Evolutionary conservation across 257 asterid genomes (phyloP).

Genomic region (Fraxinus excelsior): DNA sequence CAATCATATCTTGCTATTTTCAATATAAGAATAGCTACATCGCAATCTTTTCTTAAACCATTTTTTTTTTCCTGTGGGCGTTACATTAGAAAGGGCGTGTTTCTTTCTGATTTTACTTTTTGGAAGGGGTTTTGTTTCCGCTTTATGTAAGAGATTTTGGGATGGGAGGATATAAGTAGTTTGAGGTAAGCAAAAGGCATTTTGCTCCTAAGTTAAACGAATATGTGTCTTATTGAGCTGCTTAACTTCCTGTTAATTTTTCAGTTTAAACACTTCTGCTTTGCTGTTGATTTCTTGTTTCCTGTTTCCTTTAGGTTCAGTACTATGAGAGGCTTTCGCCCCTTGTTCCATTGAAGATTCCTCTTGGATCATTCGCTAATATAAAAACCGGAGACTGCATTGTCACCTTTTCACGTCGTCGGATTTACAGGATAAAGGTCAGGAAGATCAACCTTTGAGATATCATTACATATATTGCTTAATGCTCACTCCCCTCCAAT

Average conservation of each 20-base stretch:
- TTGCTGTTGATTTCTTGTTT: conserved; percentile 1
- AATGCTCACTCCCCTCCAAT: background rate
- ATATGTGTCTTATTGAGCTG: background rate
- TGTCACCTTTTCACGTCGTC: conserved; percentile 84
- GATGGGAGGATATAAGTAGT: background rate
- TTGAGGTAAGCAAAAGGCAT: background rate
- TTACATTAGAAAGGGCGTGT: background rate
- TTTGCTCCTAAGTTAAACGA: background rate
- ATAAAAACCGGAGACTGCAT: conserved; percentile 84
- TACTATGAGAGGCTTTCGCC: conserved; percentile 96
- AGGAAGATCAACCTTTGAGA: conserved; percentile 19
- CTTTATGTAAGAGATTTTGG: background rate
- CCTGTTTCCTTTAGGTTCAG: conserved; percentile 58
- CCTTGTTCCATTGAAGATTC: conserved; percentile 70
- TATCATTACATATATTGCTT: background rate
- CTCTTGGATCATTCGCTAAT: conserved; percentile 75
- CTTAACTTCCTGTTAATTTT: background rate
- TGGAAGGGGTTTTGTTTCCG: background rate
- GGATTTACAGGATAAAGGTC: conserved; percentile 81
- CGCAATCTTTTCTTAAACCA: background rate
- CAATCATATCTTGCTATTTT: background rate
- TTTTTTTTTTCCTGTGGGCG: background rate
- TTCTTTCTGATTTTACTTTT: conserved; percentile 2
- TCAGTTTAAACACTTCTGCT: background rate
- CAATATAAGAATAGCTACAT: background rate